Conservation (phyloP, 495 filamentous ascomycete species). For the Aspergillus funiculosus region DNA sequence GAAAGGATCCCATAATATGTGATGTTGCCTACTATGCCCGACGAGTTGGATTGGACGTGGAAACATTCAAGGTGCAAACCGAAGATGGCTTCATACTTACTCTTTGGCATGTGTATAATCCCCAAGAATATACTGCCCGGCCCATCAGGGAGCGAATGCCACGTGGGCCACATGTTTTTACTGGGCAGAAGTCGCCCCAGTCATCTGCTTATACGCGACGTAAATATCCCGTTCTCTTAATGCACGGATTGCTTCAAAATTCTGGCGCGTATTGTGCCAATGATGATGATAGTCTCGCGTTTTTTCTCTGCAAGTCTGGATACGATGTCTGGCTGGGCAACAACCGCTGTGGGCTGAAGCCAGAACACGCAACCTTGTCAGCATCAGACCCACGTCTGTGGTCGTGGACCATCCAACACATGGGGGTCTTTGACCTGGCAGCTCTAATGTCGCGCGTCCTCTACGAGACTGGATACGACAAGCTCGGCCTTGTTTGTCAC, state of each 20-base stretch:
- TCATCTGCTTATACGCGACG: slow-evolving; percentile 32
- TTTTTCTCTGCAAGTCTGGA: slow-evolving; percentile 86
- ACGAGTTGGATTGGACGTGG: slow-evolving; percentile 80
- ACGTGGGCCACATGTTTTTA: slow-evolving; percentile 32
- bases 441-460: slow-evolving; percentile 81
- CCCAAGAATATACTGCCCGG: slow-evolving; percentile 59
- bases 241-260: slow-evolving; percentile 85
- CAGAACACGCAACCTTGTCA: slow-evolving; percentile 64
- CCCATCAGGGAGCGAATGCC: slow-evolving; percentile 29
- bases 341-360: slow-evolving; percentile 82
- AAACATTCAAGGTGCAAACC: slow-evolving; percentile 79
- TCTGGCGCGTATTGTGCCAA: slow-evolving; percentile 85
- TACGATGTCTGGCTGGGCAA: slow-evolving; percentile 97
- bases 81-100: slow-evolving; percentile 91
- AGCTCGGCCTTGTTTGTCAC: slow-evolving; percentile 78
- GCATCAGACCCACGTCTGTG: slow-evolving; percentile 87
- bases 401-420: slow-evolving; percentile 93
- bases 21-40: slow-evolving; percentile 85
- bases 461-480: slow-evolving; percentile 74
- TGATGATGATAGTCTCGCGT: slow-evolving; percentile 85
- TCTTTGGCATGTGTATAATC: slow-evolving; percentile 87
- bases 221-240: slow-evolving; percentile 82
- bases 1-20: slow-evolving; percentile 68
- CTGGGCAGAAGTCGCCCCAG: slow-evolving; percentile 13
- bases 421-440: slow-evolving; percentile 87